These are phyloP conservation scores for Aspergillus cejpii DNA, from an alignment of 2,329 filamentous ascomycete species.

Conservation along the genomic window DNA sequence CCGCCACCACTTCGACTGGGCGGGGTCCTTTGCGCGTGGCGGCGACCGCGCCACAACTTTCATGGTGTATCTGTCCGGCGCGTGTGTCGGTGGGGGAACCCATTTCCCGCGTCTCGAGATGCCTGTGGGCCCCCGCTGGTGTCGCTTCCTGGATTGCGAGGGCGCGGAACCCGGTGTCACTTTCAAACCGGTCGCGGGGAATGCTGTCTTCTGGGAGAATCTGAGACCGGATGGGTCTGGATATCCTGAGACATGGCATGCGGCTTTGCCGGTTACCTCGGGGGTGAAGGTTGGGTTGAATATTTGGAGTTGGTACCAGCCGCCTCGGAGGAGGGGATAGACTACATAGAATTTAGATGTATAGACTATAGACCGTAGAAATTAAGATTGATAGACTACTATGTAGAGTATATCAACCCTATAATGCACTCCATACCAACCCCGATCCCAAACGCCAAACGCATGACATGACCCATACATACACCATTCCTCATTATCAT, in stretches of 20 bases:
- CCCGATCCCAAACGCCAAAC: neutral
- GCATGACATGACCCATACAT: neutral
- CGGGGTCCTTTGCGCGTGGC: slow-evolving; percentile 33
- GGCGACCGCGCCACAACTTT: slow-evolving; percentile 50
- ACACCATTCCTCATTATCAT: neutral
- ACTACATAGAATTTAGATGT: neutral
- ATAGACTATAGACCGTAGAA: neutral
- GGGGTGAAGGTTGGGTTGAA: slow-evolving; percentile 57
- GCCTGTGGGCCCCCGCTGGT: slow-evolving; percentile 47
- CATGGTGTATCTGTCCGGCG: slow-evolving; percentile 54
- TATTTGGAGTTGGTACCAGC: slow-evolving; percentile 59
- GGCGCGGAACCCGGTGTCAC: slow-evolving; percentile 50
- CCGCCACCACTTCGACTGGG: slow-evolving; percentile 55
- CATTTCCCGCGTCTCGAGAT: slow-evolving; percentile 50
- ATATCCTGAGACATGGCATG: slow-evolving; percentile 56
- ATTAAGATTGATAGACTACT: neutral
- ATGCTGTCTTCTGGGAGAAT: slow-evolving; percentile 60
- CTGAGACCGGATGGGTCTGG: slow-evolving; percentile 50
- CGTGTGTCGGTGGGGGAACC: slow-evolving; percentile 54
- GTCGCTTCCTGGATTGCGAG: slow-evolving; percentile 52
- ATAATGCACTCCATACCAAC: neutral
- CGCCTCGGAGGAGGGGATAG: slow-evolving; percentile 22
- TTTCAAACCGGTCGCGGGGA: slow-evolving; percentile 52
- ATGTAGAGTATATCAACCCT: neutral
- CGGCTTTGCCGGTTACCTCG: slow-evolving; percentile 50